These are phyloP conservation scores for Elongisporangium prolatum DNA, from an alignment of 352 stramenopile genomes.

Conservation along the genomic window DNA sequence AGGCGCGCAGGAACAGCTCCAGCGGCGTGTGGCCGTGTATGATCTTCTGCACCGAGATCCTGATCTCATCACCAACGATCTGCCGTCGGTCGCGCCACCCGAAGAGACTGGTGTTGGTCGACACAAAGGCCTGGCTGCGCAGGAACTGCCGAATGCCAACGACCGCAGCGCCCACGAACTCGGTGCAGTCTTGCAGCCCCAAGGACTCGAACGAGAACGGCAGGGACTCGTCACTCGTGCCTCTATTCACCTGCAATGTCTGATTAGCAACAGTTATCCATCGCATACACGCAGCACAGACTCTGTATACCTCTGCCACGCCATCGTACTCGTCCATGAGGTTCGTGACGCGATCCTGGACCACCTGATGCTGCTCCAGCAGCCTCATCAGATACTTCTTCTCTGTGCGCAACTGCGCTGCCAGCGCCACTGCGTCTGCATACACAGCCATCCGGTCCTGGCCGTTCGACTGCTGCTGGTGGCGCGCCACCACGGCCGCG, in stretches of 20 bases:
- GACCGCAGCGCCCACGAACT: slow-evolving; percentile 29
- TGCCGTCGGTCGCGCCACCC: slow-evolving; percentile 31
- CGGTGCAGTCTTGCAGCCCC: slow-evolving; percentile 31
- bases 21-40: slow-evolving; percentile 17
- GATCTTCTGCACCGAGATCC: slow-evolving; percentile 34
- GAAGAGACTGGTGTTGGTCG: slow-evolving; percentile 40
- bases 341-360: slow-evolving; percentile 34
- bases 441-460: slow-evolving; percentile 17
- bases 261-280: no score
- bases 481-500: no score
- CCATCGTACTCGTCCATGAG: slow-evolving; percentile 24
- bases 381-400: slow-evolving; percentile 43
- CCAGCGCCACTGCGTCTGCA: slow-evolving; percentile 38
- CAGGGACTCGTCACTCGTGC: slow-evolving; percentile 1
- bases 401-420: slow-evolving; percentile 42
- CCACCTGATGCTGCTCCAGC: slow-evolving; percentile 26
- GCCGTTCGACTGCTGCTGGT: no score
- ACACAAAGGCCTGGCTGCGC: slow-evolving; percentile 34
- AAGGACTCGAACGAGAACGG: slow-evolving; percentile 14
- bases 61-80: slow-evolving; percentile 14
- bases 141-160: slow-evolving; percentile 40
- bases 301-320: slow-evolving; percentile 4
- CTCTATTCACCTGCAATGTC: no score
- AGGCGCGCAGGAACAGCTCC: slow-evolving; percentile 24
- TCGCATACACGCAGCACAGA: slow-evolving; percentile 1